Percentiles rank a stretch among this genome's conserved stretches.
Evolutionary conservation across 495 filamentous ascomycete genomes (phyloP).

Genomic region (Aspergillus carlsbadensis): DNA sequence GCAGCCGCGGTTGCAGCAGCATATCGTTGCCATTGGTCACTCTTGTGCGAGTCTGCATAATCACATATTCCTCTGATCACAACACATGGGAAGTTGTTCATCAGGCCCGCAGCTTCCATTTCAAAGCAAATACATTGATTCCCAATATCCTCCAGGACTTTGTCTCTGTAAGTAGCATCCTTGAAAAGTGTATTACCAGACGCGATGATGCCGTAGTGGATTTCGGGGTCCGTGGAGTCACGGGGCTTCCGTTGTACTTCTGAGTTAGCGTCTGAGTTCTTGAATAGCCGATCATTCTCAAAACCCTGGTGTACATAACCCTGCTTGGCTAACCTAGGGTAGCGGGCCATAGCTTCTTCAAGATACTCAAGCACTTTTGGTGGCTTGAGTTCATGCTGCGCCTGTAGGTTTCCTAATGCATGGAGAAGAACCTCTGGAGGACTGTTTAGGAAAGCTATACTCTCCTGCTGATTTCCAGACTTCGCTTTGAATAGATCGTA

Average conservation of each 20-base stretch:
- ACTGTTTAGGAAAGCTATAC: constrained; percentile 15
- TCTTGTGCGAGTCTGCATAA: neutral
- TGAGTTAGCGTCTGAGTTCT: neutral
- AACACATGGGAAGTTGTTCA: neutral
- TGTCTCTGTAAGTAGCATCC: neutral
- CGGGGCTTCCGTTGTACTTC: no score
- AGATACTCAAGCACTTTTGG: constrained; percentile 22
- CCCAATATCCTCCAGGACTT: neutral
- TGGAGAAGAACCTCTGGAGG: constrained; percentile 22
- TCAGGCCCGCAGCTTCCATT: neutral
- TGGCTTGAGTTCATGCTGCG: constrained; percentile 17
- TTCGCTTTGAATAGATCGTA: constrained; percentile 29
- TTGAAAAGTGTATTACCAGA: neutral
- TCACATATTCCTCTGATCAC: neutral
- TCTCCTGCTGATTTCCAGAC: neutral
- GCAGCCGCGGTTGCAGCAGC: neutral
- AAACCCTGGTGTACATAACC: constrained; percentile 13
- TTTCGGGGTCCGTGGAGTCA: neutral
- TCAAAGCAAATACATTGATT: neutral
- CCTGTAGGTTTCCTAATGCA: constrained; percentile 22
- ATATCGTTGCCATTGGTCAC: neutral
- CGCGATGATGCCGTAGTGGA: neutral
- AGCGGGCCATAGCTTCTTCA: constrained; percentile 17
- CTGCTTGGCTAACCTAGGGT: constrained; percentile 11
- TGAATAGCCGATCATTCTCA: constrained; percentile 16